Conservation (phyloP, 1,284 basidiomycete species). For the Ustilago hordei region DNA sequence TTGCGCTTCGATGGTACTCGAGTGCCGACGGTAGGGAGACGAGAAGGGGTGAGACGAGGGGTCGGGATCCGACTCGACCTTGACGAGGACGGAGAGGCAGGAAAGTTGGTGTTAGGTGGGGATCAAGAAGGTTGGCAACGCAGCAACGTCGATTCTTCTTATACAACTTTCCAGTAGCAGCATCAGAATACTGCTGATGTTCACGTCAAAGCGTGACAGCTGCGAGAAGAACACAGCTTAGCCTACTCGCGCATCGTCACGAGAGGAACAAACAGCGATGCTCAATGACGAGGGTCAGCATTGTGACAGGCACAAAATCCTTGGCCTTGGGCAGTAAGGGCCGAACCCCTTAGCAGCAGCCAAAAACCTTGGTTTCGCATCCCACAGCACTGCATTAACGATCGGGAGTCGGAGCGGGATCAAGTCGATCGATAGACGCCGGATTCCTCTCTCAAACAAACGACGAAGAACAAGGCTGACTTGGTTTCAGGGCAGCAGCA, state of each 20-base stretch:
- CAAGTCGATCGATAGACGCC: background rate
- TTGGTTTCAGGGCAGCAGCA: background rate
- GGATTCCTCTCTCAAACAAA: background rate
- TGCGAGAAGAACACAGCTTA: background rate
- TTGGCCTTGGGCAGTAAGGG: background rate
- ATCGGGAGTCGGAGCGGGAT: constrained; percentile 4
- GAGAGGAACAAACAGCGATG: background rate
- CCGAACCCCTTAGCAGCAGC: no score
- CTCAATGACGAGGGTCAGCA: constrained; percentile 9
- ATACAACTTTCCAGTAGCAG: background rate
- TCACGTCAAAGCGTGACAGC: background rate
- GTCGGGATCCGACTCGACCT: background rate
- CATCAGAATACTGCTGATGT: background rate
- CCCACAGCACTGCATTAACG: background rate
- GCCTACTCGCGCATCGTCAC: background rate
- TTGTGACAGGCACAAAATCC: constrained; percentile 1
- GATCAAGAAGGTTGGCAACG: background rate
- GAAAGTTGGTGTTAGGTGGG: background rate
- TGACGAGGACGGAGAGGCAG: background rate
- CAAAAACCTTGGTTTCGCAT: no score
- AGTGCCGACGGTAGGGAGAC: background rate
- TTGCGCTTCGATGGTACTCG: background rate
- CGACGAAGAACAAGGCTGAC: background rate
- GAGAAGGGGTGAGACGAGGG: background rate
- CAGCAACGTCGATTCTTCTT: constrained; percentile 2